Evolutionary conservation across 441 rosid species (phyloP).

Genomic region (Rhodomyrtus psidioides): DNA sequence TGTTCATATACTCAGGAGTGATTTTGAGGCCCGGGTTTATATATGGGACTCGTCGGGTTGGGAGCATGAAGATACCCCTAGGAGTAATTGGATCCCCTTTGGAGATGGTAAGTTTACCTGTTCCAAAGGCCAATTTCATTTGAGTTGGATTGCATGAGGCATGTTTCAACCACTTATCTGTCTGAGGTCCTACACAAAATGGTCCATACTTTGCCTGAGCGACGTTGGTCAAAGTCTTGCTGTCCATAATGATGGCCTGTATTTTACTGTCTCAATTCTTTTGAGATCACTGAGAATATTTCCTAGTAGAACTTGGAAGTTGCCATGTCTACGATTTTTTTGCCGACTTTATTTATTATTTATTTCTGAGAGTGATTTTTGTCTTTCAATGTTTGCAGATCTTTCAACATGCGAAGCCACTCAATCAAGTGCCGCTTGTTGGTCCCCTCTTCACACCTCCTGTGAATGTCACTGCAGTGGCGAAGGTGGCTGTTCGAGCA

Average conservation of each 20-base stretch:
- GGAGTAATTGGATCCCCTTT: constrained; percentile 73
- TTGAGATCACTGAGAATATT: background rate
- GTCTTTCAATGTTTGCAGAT: constrained; percentile 25
- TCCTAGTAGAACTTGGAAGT: background rate
- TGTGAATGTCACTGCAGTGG: constrained; percentile 46
- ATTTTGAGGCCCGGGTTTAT: constrained; percentile 95
- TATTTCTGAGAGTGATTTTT: background rate
- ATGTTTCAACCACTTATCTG: too few relatives aligned
- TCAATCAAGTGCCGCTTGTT: constrained; percentile 39
- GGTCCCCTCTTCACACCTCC: constrained; percentile 69
- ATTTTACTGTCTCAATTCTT: background rate
- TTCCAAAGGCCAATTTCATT: background rate
- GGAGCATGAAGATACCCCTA: constrained; percentile 60
- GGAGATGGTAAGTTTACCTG: constrained; percentile 46
- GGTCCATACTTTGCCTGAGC: background rate
- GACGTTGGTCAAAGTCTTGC: background rate
- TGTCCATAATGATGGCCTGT: background rate
- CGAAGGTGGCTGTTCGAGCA: constrained; percentile 54
- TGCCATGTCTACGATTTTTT: background rate
- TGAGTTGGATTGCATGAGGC: too few relatives aligned
- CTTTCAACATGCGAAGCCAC: constrained; percentile 40
- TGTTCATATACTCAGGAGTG: constrained; percentile 45
- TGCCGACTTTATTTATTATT: background rate
- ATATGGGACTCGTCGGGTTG: constrained; percentile 74
- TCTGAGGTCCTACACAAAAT: background rate